Base-by-base conservation (phyloP, 2,329 filamentous ascomycete genomes). In the Sclerotinia nivalis region DNA sequence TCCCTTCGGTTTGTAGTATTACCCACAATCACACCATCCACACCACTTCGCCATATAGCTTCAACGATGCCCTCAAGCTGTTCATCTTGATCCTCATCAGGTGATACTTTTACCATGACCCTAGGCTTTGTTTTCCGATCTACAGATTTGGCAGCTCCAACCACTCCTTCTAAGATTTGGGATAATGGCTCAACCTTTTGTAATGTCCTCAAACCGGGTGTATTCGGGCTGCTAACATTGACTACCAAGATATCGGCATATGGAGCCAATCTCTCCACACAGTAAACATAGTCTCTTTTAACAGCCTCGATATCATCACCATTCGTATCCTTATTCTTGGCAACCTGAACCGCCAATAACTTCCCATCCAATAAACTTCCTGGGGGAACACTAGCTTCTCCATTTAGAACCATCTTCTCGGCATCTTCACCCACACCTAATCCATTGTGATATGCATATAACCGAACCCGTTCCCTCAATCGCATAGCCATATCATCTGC, bases 61-160 rank as follows among this genome's bases (percentile, higher is more conserved):
- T 93, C 88, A 71, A 93, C 95, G 69, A 99, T 97, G 12, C 94
- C 96, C 55, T 90, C 86, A 72, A 99, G 88, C 79, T 99, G 93
- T 69, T 89, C 84, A 66, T 93, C 89, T 28, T 91, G 88, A 79
- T 97, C 93, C 81, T 98, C 96, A 76, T 99, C 96, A 0, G 96
- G 96, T 71, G 93, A 97, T 28, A 99, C 95, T 83, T 99, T 99
- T 76, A 99, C 96, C 93, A 99, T 97, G 70, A 99, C 93, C 70
- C 85, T 88, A 0, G 92, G 93, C 77, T 90, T 92, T 0, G 85
- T 87, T 78, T 88, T 91, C 74, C 94, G 86, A 40, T 91, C 84
- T 18, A 91, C 86, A 72, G 84, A 83, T 74, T 87, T 83, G 0
- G 93, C 93, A 69, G 95, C 92, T 22, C 88, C 84, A 1, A 98